Percentiles rank a stretch among this genome's conserved stretches.
Conservation (phyloP, 1,139 yeast species). For the Trichomonascaceae sp. region DNA sequence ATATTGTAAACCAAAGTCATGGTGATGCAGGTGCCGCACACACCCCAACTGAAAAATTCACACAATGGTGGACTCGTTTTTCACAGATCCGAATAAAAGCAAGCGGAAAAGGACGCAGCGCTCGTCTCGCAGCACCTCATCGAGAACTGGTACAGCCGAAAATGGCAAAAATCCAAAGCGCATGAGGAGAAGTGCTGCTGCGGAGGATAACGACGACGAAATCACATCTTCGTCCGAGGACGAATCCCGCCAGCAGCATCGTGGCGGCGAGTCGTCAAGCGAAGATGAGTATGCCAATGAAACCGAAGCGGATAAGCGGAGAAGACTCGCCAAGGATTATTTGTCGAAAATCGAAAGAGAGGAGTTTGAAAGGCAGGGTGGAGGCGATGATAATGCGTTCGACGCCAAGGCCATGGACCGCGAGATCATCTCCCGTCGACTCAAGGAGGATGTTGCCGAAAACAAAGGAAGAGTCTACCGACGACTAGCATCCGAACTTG, state of each 20-base stretch:
- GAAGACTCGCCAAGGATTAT: slow-evolving; percentile 88
- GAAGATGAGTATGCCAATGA: slow-evolving; percentile 41
- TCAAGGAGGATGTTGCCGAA: slow-evolving; percentile 83
- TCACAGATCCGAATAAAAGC: slow-evolving; percentile 18
- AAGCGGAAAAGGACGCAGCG: too few relatives aligned
- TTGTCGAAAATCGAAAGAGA: slow-evolving; percentile 62
- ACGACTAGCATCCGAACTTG: slow-evolving; percentile 30
- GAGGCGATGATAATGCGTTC: slow-evolving; percentile 41
- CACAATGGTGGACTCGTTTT: slow-evolving; percentile 21
- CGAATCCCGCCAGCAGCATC: slow-evolving; percentile 9
- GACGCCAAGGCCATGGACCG: slow-evolving; percentile 89
- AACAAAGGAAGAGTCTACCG: slow-evolving; percentile 72
- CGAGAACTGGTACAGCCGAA: slow-evolving; percentile 4
- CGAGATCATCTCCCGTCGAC: slow-evolving; percentile 67
- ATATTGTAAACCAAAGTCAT: too few relatives aligned
- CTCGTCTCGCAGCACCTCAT: too few relatives aligned
- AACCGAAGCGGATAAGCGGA: slow-evolving; percentile 83
- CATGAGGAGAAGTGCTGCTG: slow-evolving; percentile 1
- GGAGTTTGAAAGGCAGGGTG: slow-evolving; percentile 23
- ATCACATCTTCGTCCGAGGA: slow-evolving; percentile 19
- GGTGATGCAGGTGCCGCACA: too few relatives aligned
- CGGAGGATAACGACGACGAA: slow-evolving; percentile 18
- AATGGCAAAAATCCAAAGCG: slow-evolving; percentile 5
- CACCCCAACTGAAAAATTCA: too few relatives aligned
- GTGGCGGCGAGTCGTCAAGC: slow-evolving; percentile 10